A percentile compares a stretch with the other conserved stretches of the same genome.
Evolutionary conservation across 768 basidiomycete genomes (phyloP).

Genomic region (Botryobasidium botryosum): DNA sequence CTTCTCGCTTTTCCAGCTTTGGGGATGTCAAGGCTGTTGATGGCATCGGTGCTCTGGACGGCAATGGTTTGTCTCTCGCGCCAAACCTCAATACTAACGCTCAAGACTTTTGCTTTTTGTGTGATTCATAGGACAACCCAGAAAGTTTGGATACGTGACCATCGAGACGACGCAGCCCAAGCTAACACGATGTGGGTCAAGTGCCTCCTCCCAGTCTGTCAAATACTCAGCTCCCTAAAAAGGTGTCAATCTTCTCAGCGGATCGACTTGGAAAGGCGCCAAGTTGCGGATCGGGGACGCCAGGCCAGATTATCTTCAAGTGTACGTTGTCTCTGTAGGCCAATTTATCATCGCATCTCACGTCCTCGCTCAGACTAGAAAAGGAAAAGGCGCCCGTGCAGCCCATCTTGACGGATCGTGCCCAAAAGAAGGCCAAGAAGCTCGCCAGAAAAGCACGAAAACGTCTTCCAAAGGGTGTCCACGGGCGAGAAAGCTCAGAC

Average conservation of each 20-base stretch:
- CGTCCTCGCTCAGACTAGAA: slow-evolving; percentile 14
- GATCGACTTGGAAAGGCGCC: slow-evolving; percentile 77
- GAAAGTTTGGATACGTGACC: slow-evolving; percentile 60
- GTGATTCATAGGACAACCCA: slow-evolving; percentile 24
- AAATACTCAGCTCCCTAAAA: not conserved
- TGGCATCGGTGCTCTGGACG: slow-evolving; percentile 49
- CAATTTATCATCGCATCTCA: not conserved
- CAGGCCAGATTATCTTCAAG: slow-evolving; percentile 51
- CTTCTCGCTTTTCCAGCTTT: slow-evolving; percentile 40
- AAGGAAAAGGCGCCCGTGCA: slow-evolving; percentile 15
- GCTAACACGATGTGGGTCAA: slow-evolving; percentile 43
- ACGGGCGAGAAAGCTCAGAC: slow-evolving; percentile 32
- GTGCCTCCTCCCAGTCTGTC: not conserved
- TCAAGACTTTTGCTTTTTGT: not conserved
- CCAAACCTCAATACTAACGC: not conserved
- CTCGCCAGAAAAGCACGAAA: not conserved
- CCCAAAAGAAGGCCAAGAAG: too few species aligned
- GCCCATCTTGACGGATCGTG: too few species aligned
- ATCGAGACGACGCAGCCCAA: slow-evolving; percentile 43
- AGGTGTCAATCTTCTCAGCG: slow-evolving; percentile 65
- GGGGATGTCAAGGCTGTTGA: slow-evolving; percentile 53
- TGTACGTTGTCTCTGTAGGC: slow-evolving; percentile 24
- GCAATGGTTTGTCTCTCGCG: slow-evolving; percentile 26
- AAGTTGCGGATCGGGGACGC: slow-evolving; percentile 72
- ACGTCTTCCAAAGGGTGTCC: slow-evolving; percentile 1